Conservation (phyloP, 768 basidiomycete genomes). For the Mycena maculata region DNA sequence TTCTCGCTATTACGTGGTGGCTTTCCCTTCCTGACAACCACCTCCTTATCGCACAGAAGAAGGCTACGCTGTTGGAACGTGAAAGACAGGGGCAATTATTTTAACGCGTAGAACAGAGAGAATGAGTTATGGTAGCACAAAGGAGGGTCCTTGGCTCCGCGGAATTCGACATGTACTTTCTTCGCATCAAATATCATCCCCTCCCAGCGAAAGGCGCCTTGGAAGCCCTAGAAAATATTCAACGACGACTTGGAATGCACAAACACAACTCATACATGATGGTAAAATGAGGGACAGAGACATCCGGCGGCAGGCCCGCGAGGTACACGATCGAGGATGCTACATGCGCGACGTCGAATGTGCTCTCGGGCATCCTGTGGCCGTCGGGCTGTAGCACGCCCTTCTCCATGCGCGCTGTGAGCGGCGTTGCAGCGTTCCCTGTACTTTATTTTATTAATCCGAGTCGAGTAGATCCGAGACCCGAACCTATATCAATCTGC, state of each 20-base stretch:
- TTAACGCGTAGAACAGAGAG: too few species aligned
- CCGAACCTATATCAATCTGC: constrained; percentile 83
- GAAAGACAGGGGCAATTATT: too few species aligned
- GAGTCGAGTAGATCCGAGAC: background rate
- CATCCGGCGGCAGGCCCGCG: constrained; percentile 73
- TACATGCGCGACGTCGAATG: constrained; percentile 79
- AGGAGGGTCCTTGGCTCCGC: too few species aligned
- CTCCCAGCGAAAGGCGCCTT: constrained; percentile 45
- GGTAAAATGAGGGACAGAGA: constrained; percentile 76
- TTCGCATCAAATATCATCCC: too few species aligned
- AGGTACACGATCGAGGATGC: constrained; percentile 78
- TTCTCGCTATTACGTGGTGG: too few species aligned
- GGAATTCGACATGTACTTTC: too few species aligned
- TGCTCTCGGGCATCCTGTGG: constrained; percentile 62
- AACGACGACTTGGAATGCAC: background rate
- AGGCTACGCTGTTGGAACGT: too few species aligned
- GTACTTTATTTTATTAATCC: background rate
- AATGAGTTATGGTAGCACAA: too few species aligned
- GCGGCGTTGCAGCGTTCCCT: constrained; percentile 79
- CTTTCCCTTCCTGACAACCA: too few species aligned
- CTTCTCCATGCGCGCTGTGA: constrained; percentile 58
- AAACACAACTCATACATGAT: constrained; percentile 74
- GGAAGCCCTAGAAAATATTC: constrained; percentile 37
- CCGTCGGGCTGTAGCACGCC: constrained; percentile 82
- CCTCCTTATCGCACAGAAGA: too few species aligned